A percentile compares a stretch with the other conserved stretches of the same genome.
Conservation (phyloP, 2,329 filamentous ascomycete species). For the Pyrenophora tritici-repentis region DNA sequence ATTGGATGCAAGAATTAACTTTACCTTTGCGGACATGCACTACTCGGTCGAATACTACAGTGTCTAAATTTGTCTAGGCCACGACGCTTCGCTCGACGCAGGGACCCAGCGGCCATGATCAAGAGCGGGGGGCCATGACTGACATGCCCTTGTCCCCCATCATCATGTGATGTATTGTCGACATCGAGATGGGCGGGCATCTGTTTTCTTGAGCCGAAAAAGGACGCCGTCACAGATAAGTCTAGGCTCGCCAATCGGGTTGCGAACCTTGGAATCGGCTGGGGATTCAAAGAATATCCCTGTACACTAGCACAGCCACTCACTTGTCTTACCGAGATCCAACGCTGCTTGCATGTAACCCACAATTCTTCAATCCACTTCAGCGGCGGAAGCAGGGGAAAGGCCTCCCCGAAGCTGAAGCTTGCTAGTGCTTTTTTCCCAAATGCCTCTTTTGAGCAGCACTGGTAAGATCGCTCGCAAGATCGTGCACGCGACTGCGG, state of each 20-base stretch:
- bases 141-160: background rate
- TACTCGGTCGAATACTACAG: background rate
- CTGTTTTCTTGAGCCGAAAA: slow-evolving; percentile 14
- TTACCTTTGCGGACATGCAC: slow-evolving; percentile 20
- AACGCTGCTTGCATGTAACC: slow-evolving; percentile 23
- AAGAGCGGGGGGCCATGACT: slow-evolving; percentile 1
- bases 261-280: slow-evolving; percentile 27
- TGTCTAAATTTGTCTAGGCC: background rate
- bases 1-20: slow-evolving; percentile 26
- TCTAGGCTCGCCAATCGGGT: slow-evolving; percentile 42
- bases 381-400: slow-evolving; percentile 40
- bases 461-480: slow-evolving; percentile 17
- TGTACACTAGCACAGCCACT: slow-evolving; percentile 36
- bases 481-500: slow-evolving; percentile 42
- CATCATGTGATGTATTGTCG: background rate
- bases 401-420: slow-evolving; percentile 34
- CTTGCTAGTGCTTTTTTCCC: slow-evolving; percentile 24
- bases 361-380: slow-evolving; percentile 15
- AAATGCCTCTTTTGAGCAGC: slow-evolving; percentile 22
- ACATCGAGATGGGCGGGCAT: slow-evolving; percentile 26
- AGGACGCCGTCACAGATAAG: slow-evolving; percentile 27
- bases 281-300: slow-evolving; percentile 23
- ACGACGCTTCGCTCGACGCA: slow-evolving; percentile 13
- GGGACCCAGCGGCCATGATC: slow-evolving; percentile 11
- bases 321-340: slow-evolving; percentile 26